Evolutionary conservation across 1,284 basidiomycete genomes (phyloP), one percentile per base, ranked within the genome.

Genomic region (Rhodotorula sp.): DNA sequence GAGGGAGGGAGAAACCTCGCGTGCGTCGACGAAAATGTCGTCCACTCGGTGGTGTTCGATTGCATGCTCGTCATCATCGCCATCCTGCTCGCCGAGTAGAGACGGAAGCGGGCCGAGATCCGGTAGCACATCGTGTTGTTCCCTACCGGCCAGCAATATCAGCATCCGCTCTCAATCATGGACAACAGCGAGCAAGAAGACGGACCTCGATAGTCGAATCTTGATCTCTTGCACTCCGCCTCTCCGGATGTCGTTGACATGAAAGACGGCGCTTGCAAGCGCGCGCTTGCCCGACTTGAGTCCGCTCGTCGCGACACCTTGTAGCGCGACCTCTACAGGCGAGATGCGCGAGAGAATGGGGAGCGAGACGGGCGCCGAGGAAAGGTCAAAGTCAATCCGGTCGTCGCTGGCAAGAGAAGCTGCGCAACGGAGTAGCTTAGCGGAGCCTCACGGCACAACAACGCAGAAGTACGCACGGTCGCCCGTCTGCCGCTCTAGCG

Each of bases 311-410:
- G 34, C 50, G 14, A 45, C 23, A 13, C 61, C 42, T 17, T 53
- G 34, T 21, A 68, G 44, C 10, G n/a, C 17, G 48, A 61, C 41
- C 17, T 45, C 27, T 12, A 64, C 50, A 1, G 62, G 67, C 7
- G 61, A 23, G 42, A 58, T 44, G 49, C 67, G 61, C 12, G 64
- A 62, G 7, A 67, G 46, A 21, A 60, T 48, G 34, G 60, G 59
- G 7, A 71, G 55, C 21, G 10, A 16, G 41, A 49, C 9, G 13
- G 53, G 60, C 7, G 27, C 14, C 16, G 8, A n/a, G 7, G 44
- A 44, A 23, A 60, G 52, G 52, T 54, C 57, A 41, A 62, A 63
- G 16, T 27, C 41, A 10, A 61, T 46, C 9, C 12, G 17, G 49
- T 56, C 46, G 25, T n/a, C 45, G 8, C 14, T 21, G 41, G 10